Percentiles rank a stretch among this genome's conserved stretches.
Evolutionary conservation across 805 yeast genomes (phyloP).

Genomic region (Kuraishia ogatae): DNA sequence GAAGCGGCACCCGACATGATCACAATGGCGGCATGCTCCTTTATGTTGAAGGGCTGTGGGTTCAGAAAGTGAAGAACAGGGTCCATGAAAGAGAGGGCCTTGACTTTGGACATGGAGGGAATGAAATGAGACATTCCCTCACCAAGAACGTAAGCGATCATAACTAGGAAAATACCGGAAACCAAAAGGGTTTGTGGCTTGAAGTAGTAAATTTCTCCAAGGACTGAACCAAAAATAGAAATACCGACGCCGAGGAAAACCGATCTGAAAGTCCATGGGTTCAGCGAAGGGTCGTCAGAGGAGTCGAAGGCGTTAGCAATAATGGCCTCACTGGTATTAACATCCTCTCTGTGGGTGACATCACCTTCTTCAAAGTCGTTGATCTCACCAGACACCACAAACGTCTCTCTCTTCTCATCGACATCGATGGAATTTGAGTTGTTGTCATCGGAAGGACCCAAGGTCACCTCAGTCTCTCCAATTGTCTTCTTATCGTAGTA

Average conservation of each 20-base stretch:
- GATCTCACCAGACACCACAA: background rate
- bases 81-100: background rate
- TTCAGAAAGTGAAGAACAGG: constrained; percentile 25
- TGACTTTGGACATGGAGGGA: constrained; percentile 15
- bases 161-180: constrained; percentile 22
- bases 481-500: background rate
- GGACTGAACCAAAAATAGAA: constrained; percentile 25
- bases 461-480: background rate
- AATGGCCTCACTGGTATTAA: constrained; percentile 3
- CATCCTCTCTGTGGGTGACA: background rate
- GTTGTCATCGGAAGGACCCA: background rate
- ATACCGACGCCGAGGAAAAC: constrained; percentile 22
- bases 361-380: background rate
- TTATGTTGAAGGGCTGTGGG: constrained; percentile 56
- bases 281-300: constrained; percentile 27
- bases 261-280: constrained; percentile 30
- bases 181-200: constrained; percentile 26
- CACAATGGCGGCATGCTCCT: constrained; percentile 54
- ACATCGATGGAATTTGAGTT: background rate
- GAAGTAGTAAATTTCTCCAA: constrained; percentile 25
- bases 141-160: constrained; percentile 22
- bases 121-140: constrained; percentile 18
- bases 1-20: constrained; percentile 40
- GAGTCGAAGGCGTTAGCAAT: constrained; percentile 17
- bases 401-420: background rate